A percentile compares a stretch with the other conserved stretches of the same genome.
Evolutionary conservation across 441 rosid genomes (phyloP).

Genomic region (Pelargonium myrrhifolium): DNA sequence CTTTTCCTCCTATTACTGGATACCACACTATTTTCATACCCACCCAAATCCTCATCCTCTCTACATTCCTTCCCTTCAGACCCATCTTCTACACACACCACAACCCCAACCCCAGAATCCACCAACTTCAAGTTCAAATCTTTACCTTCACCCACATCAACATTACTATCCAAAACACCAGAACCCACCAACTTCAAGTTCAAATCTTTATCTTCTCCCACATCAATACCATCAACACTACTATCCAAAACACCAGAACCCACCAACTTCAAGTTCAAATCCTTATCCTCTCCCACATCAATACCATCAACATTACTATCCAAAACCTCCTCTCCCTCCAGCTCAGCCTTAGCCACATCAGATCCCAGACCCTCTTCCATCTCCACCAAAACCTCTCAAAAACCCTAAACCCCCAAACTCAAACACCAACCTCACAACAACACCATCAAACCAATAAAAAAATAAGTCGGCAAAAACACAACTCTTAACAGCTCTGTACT

Average conservation of each 20-base stretch:
- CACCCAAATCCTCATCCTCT: slow-evolving; percentile 18
- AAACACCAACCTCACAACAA: slow-evolving; percentile 5
- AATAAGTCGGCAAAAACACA: neutral
- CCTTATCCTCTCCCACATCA: neutral
- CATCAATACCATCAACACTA: no score
- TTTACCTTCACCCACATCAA: no score
- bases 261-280: neutral
- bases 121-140: no score
- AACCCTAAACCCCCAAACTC: slow-evolving; percentile 12
- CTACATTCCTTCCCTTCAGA: slow-evolving; percentile 14
- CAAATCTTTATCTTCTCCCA: no score
- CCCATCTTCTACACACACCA: slow-evolving; percentile 6
- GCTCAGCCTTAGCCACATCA: slow-evolving; percentile 18
- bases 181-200: no score
- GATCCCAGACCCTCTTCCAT: slow-evolving; percentile 48
- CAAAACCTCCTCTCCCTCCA: slow-evolving; percentile 24
- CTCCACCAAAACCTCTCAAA: slow-evolving; percentile 16
- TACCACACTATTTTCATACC: slow-evolving; percentile 14
- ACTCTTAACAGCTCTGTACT: neutral
- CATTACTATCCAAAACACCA: no score
- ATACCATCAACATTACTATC: neutral
- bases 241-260: no score
- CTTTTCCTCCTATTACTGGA: slow-evolving; percentile 22
- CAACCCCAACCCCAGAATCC: neutral
- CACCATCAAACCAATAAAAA: neutral